Evolutionary conservation across 148 eudicot genomes (phyloP).

Genomic region (Pouteria glomerata): DNA sequence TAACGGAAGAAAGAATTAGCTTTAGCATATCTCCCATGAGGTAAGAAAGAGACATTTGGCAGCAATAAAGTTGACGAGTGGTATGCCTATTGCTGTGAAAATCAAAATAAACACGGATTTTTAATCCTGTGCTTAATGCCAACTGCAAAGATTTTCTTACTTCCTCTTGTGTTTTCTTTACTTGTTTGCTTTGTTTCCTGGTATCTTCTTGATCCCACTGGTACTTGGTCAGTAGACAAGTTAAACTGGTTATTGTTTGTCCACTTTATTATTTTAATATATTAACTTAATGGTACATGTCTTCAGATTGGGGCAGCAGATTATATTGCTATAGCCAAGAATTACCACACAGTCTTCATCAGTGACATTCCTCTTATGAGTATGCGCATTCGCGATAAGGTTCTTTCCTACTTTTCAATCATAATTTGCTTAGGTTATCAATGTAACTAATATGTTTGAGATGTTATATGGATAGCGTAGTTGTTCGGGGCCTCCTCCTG

Average conservation of each 20-base stretch:
- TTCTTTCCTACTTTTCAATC: slow-evolving; percentile 13
- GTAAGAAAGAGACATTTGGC: not conserved
- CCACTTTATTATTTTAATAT: not conserved
- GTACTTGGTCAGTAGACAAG: not conserved
- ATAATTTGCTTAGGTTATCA: not conserved
- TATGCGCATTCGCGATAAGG: slow-evolving; percentile 97
- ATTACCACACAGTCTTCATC: slow-evolving; percentile 83
- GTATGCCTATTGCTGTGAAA: not conserved
- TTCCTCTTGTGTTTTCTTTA: not conserved
- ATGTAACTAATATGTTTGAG: no score
- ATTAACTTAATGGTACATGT: not conserved
- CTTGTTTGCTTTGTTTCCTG: not conserved
- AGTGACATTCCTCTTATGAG: slow-evolving; percentile 85
- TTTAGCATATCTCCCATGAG: not conserved
- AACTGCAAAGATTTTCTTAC: not conserved
- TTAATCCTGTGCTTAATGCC: not conserved
- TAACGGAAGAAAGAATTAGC: not conserved
- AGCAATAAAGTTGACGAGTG: not conserved
- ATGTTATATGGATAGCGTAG: no score
- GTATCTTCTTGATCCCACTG: not conserved
- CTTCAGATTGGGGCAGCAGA: slow-evolving; percentile 93
- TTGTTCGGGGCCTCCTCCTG: no score
- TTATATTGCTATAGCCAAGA: slow-evolving; percentile 83
- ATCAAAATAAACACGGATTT: not conserved
- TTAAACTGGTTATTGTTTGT: not conserved